Base-by-base conservation (phyloP, 2,329 filamentous ascomycete species). In the Fusarium brachygibbosum region DNA sequence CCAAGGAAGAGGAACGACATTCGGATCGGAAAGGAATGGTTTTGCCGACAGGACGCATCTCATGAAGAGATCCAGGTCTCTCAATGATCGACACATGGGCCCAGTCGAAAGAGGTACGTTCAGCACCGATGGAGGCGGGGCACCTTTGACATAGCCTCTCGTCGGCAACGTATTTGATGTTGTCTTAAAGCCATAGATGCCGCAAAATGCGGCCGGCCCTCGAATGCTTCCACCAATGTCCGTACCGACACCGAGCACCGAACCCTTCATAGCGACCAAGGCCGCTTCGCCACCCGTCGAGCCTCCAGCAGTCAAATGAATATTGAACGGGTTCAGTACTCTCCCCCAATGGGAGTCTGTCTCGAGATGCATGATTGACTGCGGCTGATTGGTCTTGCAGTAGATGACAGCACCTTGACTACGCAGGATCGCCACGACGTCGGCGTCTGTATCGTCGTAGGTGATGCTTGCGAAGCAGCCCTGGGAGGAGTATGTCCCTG, bases 331-430 rank as follows among this genome's bases (percentile, higher is more conserved):
- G 69, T 90, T 91, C n/a, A 90, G 76, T 0, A 85, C 86, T 23
- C 85, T 83, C 3, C 88, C 88, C 63, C 85, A 88, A 29, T 90
- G 76, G 67, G 91, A 90, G 68, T 91, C 88, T 31, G 87, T 74
- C 7, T 81, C 80, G 61, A 80, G 80, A 59, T 86, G 75, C 2
- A 82, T 83, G 2, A 65, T 13, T 0, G 62, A 66, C 63, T 88
- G 85, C 1, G 90, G 88, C 10, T 91, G 83, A 58, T 90, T 91
- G 1, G 90, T 91, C 76, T 91, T 92, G 68, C 86, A 85, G 70
- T 90, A 88, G n/a, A 90, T 79, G 0, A 93, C 83, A 1, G 90
- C 90, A 2, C 91, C 91, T 0, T 88, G 81, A 19, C 82, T 81
- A 28, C 86, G 78, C 6, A 93, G 77, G 1, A 91, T 79, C 11